A percentile compares a stretch with the other conserved stretches of the same genome.
phyloP scores from a whole-genome alignment of 2,329 filamentous ascomycete genomes.

The Helotiales sp. region DNA sequence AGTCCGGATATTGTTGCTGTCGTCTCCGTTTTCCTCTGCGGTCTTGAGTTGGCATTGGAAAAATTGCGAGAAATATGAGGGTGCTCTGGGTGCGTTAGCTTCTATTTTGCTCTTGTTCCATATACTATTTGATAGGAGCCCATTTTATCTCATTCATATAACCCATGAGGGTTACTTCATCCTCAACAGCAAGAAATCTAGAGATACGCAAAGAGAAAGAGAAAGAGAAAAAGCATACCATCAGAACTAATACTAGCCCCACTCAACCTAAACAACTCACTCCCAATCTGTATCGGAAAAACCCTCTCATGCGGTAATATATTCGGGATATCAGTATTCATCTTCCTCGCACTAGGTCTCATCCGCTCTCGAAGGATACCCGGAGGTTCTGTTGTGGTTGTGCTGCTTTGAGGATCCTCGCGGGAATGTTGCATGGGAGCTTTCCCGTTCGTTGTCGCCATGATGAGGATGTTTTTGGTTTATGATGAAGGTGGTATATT shows the following conservation, averaged over 20 bases:
- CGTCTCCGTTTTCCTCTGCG: slow-evolving; percentile 52
- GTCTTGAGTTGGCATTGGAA: slow-evolving; percentile 78
- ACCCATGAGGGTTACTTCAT: too few species aligned
- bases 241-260: slow-evolving; percentile 71
- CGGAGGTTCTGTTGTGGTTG: not conserved
- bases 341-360: slow-evolving; percentile 11
- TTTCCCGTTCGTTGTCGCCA: not conserved
- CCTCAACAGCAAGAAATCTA: too few species aligned
- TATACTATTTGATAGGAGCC: too few species aligned
- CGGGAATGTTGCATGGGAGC: not conserved
- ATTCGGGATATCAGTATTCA: slow-evolving; percentile 36
- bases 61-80: slow-evolving; percentile 94
- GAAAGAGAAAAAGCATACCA: slow-evolving; percentile 50
- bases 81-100: slow-evolving; percentile 66
- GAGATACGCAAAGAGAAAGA: not conserved
- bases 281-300: slow-evolving; percentile 70
- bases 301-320: slow-evolving; percentile 44
- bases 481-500: too few species aligned
- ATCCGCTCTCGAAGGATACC: not conserved
- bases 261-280: slow-evolving; percentile 66
- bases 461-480: not conserved
- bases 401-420: not conserved
- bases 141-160: too few species aligned
- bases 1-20: slow-evolving; percentile 58
- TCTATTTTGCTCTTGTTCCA: not conserved